phyloP scores from a whole-genome alignment of 768 basidiomycete genomes.

The Boletus insuetus region DNA sequence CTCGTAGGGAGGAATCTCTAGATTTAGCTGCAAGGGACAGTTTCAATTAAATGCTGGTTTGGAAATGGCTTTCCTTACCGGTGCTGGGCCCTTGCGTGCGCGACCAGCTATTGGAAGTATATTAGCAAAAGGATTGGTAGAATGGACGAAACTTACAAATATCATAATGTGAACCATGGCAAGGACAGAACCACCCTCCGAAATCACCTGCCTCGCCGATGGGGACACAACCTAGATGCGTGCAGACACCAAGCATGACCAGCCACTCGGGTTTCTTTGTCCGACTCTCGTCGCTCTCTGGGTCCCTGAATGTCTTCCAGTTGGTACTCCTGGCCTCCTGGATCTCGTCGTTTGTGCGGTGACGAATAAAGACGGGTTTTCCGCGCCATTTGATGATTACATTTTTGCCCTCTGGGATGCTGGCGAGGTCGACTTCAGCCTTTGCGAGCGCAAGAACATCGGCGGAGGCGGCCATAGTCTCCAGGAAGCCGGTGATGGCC shows the following conservation, averaged over 20 bases:
- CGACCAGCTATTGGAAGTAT: conserved; percentile 67
- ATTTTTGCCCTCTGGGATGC: conserved; percentile 97
- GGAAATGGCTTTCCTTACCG: conserved; percentile 49
- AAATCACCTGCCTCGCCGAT: conserved; percentile 97
- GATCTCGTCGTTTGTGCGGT: conserved; percentile 89
- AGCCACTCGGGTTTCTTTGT: conserved; percentile 96
- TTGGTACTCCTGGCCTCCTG: conserved; percentile 84
- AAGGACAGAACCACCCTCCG: conserved; percentile 99
- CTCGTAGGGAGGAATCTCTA: conserved; percentile 88
- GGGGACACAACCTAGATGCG: conserved; percentile 97
- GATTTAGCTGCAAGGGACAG: conserved; percentile 63
- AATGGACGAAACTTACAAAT: conserved; percentile 63
- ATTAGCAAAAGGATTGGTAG: conserved; percentile 5
- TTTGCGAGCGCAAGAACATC: conserved; percentile 98
- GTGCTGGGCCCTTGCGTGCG: conserved; percentile 94
- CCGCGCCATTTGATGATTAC: conserved; percentile 99
- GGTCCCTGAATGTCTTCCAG: conserved; percentile 89
- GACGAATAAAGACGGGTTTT: conserved; percentile 99
- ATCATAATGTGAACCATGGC: conserved; percentile 98
- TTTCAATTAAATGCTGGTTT: conserved; percentile 4
- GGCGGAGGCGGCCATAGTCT: conserved; percentile 95
- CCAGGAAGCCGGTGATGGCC: conserved; percentile 88
- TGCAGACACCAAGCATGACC: conserved; percentile 91
- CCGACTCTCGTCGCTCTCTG: conserved; percentile 84
- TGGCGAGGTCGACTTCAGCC: conserved; percentile 87